Base-by-base conservation (phyloP, 441 rosid species). In the Hura crepitans region DNA sequence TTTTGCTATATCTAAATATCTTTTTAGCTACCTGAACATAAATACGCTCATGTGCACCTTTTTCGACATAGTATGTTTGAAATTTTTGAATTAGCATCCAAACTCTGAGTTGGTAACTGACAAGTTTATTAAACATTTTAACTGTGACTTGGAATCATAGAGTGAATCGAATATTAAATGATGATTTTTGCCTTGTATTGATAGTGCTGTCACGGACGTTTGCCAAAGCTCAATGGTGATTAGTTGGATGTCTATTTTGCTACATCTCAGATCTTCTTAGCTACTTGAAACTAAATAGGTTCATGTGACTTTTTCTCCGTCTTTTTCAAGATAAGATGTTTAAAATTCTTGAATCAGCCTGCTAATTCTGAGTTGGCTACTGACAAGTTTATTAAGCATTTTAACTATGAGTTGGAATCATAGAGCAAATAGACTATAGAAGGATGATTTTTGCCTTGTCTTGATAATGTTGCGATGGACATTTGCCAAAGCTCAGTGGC, bases 31-130 rank as follows among this genome's bases (percentile, higher is more conserved):
- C 17, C 22, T 62, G 49, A 65, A 65, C 39, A 25, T 45, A 47
- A 54, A 50, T 39, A 50, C 23, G 13, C 9, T 53, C 0, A 35
- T 22, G 23, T 23, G 20, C 25, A 2, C 27, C 6, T 53, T 33
- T 18, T 50, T 12, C 5, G 0, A 6, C 35, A 2, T n/a, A 20
- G 12, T 17, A 15, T 28, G n/a, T 69, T 58, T 58, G 30, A 58
- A n/a, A 9, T 37, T 58, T 15, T 49, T 6, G 12, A 20, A 54
- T 62, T 23, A 25, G 55, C 28, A 4, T 42, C 30, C n/a, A 10
- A 6, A 28, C 28, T 57, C 28, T 51, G 64, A 55, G 70, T 31
- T 71, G 65, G 33, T 59, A 57, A 8, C 27, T 47, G 65, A 46
- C 22, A 17, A 23, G 20, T 18, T 30, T 25, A 55, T 64, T 17